Base-by-base conservation (phyloP, 352 stramenopile species). In the Pythium plurisporium region DNA sequence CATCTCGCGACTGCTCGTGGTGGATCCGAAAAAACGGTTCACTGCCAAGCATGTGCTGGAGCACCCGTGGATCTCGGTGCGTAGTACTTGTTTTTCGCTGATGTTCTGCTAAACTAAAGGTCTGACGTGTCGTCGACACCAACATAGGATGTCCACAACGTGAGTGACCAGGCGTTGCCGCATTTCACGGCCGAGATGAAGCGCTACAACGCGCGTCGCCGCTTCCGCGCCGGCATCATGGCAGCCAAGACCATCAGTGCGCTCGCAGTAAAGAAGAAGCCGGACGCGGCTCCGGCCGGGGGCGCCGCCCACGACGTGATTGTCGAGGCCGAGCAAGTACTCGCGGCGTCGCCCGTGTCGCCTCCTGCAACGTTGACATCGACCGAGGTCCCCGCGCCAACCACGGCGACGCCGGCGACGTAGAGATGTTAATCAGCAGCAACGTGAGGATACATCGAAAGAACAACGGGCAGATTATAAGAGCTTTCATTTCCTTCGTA, bases 171-270 rank as follows among this genome's bases (percentile, higher is more conserved):
- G 41, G 66, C 44, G 15, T 49, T 98, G 70, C 85, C 83, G 60
- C 86, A 86, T 33, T 97, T 97, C 66, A 86, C 92, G 47, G 72
- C 85, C 30, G 79, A 97, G 52, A 90, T 97, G 73, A 95, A 91
- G 64, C 79, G 83, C 57, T 89, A 91, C 76, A 93, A 95, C 50
- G 82, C 85, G 10, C 73, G 83, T 33, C 77, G 85, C 33, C 76
- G 86, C 46, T 90, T 95, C 74, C 76, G 80, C 49, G 72, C 80
- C 9, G 71, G 79, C 12, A 88, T 93, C 67, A 91, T 95, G 83
- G 73, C 72, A 1, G 81, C 79, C 44, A 92, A 92, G 59, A 79
- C 81, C 17, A 86, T 89, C 63, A 73, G 72, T 22, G 72, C 53
- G n/a, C 54, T 75, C 23, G 37, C 63, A 0, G 30, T 65, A 47